Evolutionary conservation across 371 early-diverging fungal genomes (phyloP), one percentile per base, ranked within the genome.

Genomic region (Conidiobolus incongruus): DNA sequence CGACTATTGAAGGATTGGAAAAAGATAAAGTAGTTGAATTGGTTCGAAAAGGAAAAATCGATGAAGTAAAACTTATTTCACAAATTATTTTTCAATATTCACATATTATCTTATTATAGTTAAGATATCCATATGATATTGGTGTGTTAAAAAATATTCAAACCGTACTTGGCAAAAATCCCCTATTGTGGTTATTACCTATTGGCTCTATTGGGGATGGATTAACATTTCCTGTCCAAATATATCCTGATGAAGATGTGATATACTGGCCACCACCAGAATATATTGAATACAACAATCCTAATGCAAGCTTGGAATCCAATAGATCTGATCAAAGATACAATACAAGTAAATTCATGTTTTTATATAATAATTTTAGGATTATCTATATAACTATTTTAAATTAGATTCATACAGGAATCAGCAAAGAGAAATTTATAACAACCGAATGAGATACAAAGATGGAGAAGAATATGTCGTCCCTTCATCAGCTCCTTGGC

Each of bases 1-100:
- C 98, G 1, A 93, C 94, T 11, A 91, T 98, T 47, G 99, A 99
- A 58, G 66, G 61, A 13, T 72, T 67, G 68, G 74, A 74, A 50
- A 90, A 79, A 54, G 77, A 72, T 48, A 80, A 80, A 54, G 84
- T 84, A 34, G 74, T 71, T 11, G 76, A 66, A 38, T 68, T 85
- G 51, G 71, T 77, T 46, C 64, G 68, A 40, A 56, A 57, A 48
- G 73, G 65, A 23, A 63, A 68, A 53, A 62, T 75, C 47, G 63
- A 56, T 44, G 61, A 60, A 61, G 65, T 68, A 68, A 48, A 64
- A 48, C 38, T 22, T 2, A 26, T 35, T 11, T 53, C 19, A 35
- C 17, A 44, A 10, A 35, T 29, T 44, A 21, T 38, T 12, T 17
- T 30, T 13, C 17, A 32, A 21, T 30, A 16, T 38, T 35, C n/a